A percentile compares a stretch with the other conserved stretches of the same genome.
Evolutionary conservation across 1,284 basidiomycete species (phyloP).

Genomic region (Flammula alnicola): DNA sequence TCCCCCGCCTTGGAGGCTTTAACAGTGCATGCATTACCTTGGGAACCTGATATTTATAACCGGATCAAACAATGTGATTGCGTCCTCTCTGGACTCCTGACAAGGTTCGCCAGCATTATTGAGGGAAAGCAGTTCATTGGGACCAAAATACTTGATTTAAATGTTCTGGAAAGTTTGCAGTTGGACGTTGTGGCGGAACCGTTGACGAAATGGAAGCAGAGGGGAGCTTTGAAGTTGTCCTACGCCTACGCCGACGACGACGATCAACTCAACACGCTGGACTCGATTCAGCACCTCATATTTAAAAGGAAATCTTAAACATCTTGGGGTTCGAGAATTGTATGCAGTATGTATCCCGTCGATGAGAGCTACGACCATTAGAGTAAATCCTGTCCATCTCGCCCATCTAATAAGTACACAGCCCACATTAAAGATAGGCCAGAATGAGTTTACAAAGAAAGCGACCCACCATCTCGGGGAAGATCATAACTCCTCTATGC

Average conservation of each 20-base stretch:
- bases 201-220: neutral
- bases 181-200: neutral
- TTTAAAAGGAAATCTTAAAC: too few relatives aligned
- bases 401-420: too few relatives aligned
- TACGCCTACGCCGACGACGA: neutral
- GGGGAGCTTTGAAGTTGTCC: neutral
- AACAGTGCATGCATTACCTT: neutral
- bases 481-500: too few relatives aligned
- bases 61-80: neutral
- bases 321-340: too few relatives aligned
- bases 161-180: neutral
- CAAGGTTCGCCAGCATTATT: neutral
- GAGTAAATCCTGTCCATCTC: too few relatives aligned
- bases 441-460: too few relatives aligned
- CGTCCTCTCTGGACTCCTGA: neutral
- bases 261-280: neutral
- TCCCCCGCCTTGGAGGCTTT: neutral
- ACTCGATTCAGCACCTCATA: neutral
- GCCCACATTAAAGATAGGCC: too few relatives aligned
- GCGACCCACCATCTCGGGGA: too few relatives aligned
- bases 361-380: too few relatives aligned
- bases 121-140: neutral
- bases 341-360: too few relatives aligned
- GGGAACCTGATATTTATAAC: neutral
- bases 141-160: neutral